A percentile compares a stretch with the other conserved stretches of the same genome.
Conservation (phyloP, 371 early-diverging fungal species). For the Lichtheimia ramosa region DNA sequence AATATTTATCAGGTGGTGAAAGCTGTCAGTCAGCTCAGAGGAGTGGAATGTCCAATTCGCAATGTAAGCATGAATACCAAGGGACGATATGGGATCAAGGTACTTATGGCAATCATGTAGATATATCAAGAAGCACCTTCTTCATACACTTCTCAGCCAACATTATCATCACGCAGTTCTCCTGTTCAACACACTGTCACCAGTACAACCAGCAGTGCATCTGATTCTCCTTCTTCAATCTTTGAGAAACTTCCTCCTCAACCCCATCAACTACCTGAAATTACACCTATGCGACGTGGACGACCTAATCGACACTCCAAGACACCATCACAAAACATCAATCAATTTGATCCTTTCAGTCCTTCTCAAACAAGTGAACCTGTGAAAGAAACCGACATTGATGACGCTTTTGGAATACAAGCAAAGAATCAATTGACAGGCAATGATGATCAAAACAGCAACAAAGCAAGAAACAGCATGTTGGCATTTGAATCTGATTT, state of each 20-base stretch:
- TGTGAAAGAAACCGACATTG: conserved; percentile 5
- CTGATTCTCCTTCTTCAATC: conserved; percentile 21
- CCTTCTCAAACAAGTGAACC: conserved; percentile 5
- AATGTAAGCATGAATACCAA: conserved; percentile 36
- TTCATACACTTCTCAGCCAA: conserved; percentile 10
- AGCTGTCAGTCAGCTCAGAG: conserved; percentile 65
- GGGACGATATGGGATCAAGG: background rate
- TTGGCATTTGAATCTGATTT: conserved; percentile 29
- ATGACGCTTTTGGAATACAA: conserved; percentile 1
- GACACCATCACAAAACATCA: conserved; percentile 4
- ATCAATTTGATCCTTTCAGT: conserved; percentile 12
- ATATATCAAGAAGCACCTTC: conserved; percentile 19
- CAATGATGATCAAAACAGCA: background rate
- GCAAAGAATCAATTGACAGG: background rate
- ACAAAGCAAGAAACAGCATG: conserved; percentile 1
- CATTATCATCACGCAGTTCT: background rate
- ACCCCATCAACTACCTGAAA: conserved; percentile 45
- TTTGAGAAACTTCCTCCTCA: conserved; percentile 39
- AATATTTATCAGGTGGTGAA: conserved; percentile 78
- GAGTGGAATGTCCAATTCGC: conserved; percentile 65
- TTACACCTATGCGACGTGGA: conserved; percentile 77
- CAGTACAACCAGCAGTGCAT: background rate
- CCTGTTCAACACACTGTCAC: background rate
- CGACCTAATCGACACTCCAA: conserved; percentile 53
- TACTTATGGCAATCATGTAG: background rate